Base-by-base conservation (phyloP, 2,329 filamentous ascomycete genomes). In the Dactylellina sp. region DNA sequence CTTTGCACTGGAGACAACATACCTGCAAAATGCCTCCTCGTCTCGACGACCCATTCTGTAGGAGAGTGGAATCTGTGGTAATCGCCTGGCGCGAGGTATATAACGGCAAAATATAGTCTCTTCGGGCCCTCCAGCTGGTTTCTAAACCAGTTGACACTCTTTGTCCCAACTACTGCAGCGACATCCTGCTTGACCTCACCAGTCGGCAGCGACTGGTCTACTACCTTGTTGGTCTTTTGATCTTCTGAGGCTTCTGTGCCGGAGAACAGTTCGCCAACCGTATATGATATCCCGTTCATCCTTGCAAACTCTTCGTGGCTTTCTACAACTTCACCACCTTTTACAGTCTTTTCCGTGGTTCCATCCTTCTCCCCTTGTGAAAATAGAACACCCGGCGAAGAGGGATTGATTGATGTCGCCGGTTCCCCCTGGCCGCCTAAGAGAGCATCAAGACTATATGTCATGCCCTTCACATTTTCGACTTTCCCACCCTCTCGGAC, bases 21-120 rank as follows among this genome's bases (percentile, higher is more conserved):
- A 71, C 72, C 95, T 0, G 95, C 93, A 80, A 99, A 99, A 83
- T 99, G 95, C n/a, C 95, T 91, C 46, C 96, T 89, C 76, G 89
- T 89, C 82, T 97, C 91, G 35, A 95, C 95, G 14, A 99, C 93
- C 95, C 95, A 99, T 78, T 92, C 91, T 1, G 92, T 89, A 0
- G 95, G 95, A 0, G 92, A 96, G 83, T 99, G 96, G 84, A 98
- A 99, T 76, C 94, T 91, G 83, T 99, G 95, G 83, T 99, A 99
- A 83, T 99, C 96, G 55, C 95, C 95, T 0, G 95, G 95, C 0
- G 96, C 95, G 46, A 99, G 88, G 82, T 99, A 99, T 79, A 99
- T 89, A 76, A 99, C 96, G 75, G 86, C 91, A 82, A 98, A 99
- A 84, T 96, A 97, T 6, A 99, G 86, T 7, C 89, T 88, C 3